These are phyloP conservation scores for Aspergillus taichungensis DNA, from an alignment of 495 filamentous ascomycete species.

Conservation along the genomic window DNA sequence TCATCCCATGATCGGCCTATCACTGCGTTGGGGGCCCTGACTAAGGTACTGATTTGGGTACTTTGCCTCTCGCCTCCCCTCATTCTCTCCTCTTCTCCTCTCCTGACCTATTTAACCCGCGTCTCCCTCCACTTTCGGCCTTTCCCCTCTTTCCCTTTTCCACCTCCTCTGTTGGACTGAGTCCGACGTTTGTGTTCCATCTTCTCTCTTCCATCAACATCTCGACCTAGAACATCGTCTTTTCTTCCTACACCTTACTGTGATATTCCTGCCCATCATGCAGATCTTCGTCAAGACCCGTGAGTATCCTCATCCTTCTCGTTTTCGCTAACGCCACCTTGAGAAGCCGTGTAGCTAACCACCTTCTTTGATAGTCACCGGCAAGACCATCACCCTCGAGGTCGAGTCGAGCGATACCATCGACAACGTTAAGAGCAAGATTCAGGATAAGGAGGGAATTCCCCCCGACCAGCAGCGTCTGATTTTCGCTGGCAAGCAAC, in stretches of 20 bases:
- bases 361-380: slow-evolving; percentile 49
- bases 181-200: background rate
- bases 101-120: slow-evolving; percentile 20
- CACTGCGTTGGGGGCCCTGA: slow-evolving; percentile 6
- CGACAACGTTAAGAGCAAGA: slow-evolving; percentile 98
- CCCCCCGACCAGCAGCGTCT: slow-evolving; percentile 96
- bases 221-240: slow-evolving; percentile 8
- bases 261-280: slow-evolving; percentile 44
- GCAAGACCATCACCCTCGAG: slow-evolving; percentile 99
- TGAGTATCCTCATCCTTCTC: slow-evolving; percentile 44
- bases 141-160: slow-evolving; percentile 1
- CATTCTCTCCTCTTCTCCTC: slow-evolving; percentile 9
- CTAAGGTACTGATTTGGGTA: slow-evolving; percentile 31
- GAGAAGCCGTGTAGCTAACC: slow-evolving; percentile 8
- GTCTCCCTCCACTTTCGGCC: slow-evolving; percentile 12
- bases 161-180: slow-evolving; percentile 1
- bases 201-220: slow-evolving; percentile 7
- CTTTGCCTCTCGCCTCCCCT: slow-evolving; percentile 29
- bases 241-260: background rate
- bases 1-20: slow-evolving; percentile 29
- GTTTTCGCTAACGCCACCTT: slow-evolving; percentile 3
- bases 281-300: slow-evolving; percentile 98
- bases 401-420: slow-evolving; percentile 97
- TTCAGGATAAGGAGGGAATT: slow-evolving; percentile 99
- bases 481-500: slow-evolving; percentile 98